These are phyloP conservation scores for Trichoderma pleuroti DNA, from an alignment of 2,329 filamentous ascomycete genomes.

Conservation along the genomic window DNA sequence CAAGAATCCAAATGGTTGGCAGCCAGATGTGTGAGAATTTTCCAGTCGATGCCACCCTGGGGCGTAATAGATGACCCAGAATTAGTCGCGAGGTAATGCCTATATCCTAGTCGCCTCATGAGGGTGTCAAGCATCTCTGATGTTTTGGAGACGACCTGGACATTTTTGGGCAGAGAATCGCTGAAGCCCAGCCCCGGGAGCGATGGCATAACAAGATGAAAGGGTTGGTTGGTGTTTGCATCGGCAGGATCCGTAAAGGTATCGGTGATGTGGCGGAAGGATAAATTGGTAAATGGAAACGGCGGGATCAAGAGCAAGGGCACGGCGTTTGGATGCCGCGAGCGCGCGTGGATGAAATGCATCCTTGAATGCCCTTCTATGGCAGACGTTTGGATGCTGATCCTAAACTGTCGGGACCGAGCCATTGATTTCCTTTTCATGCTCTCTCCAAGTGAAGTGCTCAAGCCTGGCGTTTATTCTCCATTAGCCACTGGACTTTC, in stretches of 20 bases:
- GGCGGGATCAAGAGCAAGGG: constrained; percentile 63
- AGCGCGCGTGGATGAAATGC: constrained; percentile 63
- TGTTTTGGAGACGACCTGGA: constrained; percentile 48
- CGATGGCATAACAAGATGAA: constrained; percentile 64
- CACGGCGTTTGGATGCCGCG: constrained; percentile 50
- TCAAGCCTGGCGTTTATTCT: constrained; percentile 53
- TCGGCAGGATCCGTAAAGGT: constrained; percentile 52
- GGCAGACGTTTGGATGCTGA: constrained; percentile 44
- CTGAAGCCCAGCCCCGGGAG: constrained; percentile 66
- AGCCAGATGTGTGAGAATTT: constrained; percentile 47
- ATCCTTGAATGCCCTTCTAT: constrained; percentile 48
- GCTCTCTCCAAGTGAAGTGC: constrained; percentile 60
- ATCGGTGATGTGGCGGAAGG: constrained; percentile 53
- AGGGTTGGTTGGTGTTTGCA: constrained; percentile 46
- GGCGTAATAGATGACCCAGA: constrained; percentile 46
- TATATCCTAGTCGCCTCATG: constrained; percentile 60
- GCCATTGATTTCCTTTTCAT: constrained; percentile 56
- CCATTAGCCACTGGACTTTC: background rate
- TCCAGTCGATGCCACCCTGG: constrained; percentile 51
- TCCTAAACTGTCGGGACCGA: constrained; percentile 63
- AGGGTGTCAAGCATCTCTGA: constrained; percentile 55
- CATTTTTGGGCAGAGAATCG: constrained; percentile 53
- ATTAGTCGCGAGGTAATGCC: constrained; percentile 55
- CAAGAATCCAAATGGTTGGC: constrained; percentile 48
- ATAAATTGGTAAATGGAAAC: constrained; percentile 63